Percentiles rank a stretch among this genome's conserved stretches.
Conservation (phyloP, 495 filamentous ascomycete genomes). For the Tetracladium marchalianum region DNA sequence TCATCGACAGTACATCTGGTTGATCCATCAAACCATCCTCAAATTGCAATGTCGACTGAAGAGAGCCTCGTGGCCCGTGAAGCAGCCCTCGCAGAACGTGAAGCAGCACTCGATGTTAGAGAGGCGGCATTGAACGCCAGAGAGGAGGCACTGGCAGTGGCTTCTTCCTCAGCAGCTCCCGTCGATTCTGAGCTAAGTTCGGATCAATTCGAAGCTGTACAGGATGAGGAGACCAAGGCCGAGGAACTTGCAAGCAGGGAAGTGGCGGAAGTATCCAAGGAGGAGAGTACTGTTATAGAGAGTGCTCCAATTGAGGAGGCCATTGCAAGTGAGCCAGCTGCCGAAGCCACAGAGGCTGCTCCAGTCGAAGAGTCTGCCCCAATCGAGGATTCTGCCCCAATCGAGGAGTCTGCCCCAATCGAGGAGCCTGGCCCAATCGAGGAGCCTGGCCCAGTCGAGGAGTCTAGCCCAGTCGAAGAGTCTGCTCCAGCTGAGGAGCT, state of each 20-base stretch:
- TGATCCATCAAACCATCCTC: not conserved
- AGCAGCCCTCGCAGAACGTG: slow-evolving; percentile 3
- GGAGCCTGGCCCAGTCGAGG: not conserved
- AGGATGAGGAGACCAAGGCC: not conserved
- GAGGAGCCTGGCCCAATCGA: not conserved
- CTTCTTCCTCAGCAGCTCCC: not conserved
- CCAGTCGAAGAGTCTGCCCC: not conserved
- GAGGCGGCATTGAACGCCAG: slow-evolving; percentile 2
- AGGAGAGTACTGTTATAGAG: not conserved
- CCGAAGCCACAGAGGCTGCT: not conserved
- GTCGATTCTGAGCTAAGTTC: not conserved
- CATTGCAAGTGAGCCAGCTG: not conserved
- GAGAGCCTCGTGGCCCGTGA: slow-evolving; percentile 6
- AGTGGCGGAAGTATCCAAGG: not conserved
- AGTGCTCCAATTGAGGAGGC: slow-evolving; percentile 1
- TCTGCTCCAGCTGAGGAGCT: not conserved
- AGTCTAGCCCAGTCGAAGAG: not conserved
- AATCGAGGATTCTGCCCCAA: not conserved
- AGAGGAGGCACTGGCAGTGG: not conserved
- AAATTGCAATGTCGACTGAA: not conserved
- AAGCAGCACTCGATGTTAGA: slow-evolving; percentile 1
- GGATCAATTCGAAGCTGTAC: not conserved
- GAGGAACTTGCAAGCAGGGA: not conserved
- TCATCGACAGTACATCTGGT: not conserved
- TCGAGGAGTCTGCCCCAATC: not conserved